Base-by-base conservation (phyloP, 31 red algal genomes). In the Odonthalia washingtoniensis region DNA sequence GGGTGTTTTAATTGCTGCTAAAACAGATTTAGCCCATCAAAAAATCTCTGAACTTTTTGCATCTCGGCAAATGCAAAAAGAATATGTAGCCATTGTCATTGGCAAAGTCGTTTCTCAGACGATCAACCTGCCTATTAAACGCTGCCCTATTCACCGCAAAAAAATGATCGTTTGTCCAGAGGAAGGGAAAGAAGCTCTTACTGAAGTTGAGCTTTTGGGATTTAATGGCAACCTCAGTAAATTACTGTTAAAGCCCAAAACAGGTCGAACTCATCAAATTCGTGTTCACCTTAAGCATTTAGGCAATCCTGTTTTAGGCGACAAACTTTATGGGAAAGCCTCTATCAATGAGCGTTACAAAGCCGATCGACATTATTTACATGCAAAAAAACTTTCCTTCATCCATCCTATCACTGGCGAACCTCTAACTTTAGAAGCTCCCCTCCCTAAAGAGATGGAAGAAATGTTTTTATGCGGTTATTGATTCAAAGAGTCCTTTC, bases 241-340 rank as follows among this genome's bases (percentile, higher is more conserved):
- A 44, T 44, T 44, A 44, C 42, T 44, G 42, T 44, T 44, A 44
- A 44, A 44, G 42, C 42, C 42, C 41, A 83, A 89, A 79, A 96
- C 94, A 46, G 94, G 97, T 34, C 88, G 97, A 26, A 96, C 91
- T n/a, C 94, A 98, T 72, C 94, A 96, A 75, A 96, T 98, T 39
- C 87, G 94, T 45, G 96, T 98, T 43, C 96, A 98, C 67, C 41
- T 90, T 38, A 77, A 79, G 5, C 80, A 94, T 84, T 34, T 28
- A 21, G 69, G 89, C 33, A 78, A 86, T 35, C 93, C 94, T 32
- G 89, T 96, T 18, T 60, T 96, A 27, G 92, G 94, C 46, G 94
- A 99, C 79, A 88, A 87, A 30, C 33, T 91, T 42, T 96, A 96
- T 82, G 89, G 90, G 14, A 33, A 27, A 33, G 27, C n/a, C 33